Evolutionary conservation across 2,329 filamentous ascomycete genomes (phyloP), one percentile per base, ranked within the genome.

Genomic region (Diaporthe sp.): DNA sequence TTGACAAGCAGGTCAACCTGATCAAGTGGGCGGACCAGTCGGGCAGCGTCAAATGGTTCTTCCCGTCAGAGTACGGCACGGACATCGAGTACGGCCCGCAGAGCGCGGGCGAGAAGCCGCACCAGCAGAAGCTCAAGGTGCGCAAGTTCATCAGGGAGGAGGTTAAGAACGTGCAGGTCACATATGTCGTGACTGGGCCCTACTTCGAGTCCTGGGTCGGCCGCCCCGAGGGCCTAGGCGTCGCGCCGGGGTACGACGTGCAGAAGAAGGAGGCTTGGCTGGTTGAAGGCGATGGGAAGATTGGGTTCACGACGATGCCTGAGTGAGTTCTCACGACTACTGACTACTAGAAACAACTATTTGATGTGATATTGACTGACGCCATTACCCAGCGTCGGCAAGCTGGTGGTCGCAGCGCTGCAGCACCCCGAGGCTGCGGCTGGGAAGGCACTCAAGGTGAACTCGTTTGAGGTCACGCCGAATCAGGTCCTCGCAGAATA

Each of bases 111-210:
- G 93, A 95, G 82, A 90, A 88, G 79, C 92, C 93, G 3, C 93
- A 95, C 80, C 93, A 94, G 83, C 83, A 87, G 73, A 95, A 95
- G 82, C 87, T 94, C 72, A 90, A 91, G 79, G 91, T 94, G n/a
- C 88, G 93, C 75, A 89, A 88, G 74, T 89, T 88, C 42, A 86
- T 94, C 44, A 86, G 87, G 62, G 88, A 89, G 49, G 83, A 87
- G n/a, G 79, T 89, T 19, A 86, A 87, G 78, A 83, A 87, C 10
- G 81, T 94, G 37, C 86, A 90, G 68, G 87, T 92, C 74, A 94
- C 93, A 0, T 94, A 92, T 80, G 84, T 94, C 0, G 93, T 94
- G 6, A 94, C 92, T 0, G 93, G 93, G 0, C 93, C 93, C 0
- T 94, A 93, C 78, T 88, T 89, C 42, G 92, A 94, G 76, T 86